Evolutionary conservation across 257 asterid species (phyloP).

Genomic region (Dorcoceras hygrometricum): DNA sequence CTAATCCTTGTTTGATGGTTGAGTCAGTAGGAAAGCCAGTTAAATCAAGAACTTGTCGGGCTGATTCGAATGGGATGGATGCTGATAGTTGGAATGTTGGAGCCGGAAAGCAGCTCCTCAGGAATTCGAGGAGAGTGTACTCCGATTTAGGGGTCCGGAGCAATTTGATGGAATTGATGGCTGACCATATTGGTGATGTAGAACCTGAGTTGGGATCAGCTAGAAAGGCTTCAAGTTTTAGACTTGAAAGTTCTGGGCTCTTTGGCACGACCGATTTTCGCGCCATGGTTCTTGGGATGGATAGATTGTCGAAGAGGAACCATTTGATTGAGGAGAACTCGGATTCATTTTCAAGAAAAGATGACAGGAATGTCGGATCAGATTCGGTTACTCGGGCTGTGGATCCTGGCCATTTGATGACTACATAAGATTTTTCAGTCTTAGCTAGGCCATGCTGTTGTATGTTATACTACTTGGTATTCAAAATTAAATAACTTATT

Average conservation of each 20-base stretch:
- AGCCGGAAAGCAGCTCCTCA: constrained; percentile 35
- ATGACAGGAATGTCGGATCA: constrained; percentile 21
- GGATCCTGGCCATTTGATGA: constrained; percentile 19
- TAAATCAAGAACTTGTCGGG: constrained; percentile 24
- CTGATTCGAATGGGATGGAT: constrained; percentile 24
- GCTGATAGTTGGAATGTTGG: constrained; percentile 28
- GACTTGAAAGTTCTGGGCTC: constrained; percentile 42
- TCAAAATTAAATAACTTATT: constrained; percentile 14
- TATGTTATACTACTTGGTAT: constrained; percentile 25
- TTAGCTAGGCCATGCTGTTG: constrained; percentile 22
- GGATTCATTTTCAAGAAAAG: background rate
- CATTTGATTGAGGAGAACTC: constrained; percentile 33
- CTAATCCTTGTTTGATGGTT: constrained; percentile 80
- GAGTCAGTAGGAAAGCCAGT: constrained; percentile 65
- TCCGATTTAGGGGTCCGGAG: constrained; percentile 42
- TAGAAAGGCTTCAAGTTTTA: constrained; percentile 41
- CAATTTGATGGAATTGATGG: constrained; percentile 84
- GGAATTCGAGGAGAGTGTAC: constrained; percentile 48
- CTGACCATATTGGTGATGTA: constrained; percentile 35
- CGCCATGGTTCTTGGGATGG: constrained; percentile 31
- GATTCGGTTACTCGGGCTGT: constrained; percentile 23
- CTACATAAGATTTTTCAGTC: constrained; percentile 10
- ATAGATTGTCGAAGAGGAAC: constrained; percentile 32
- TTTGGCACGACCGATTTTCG: constrained; percentile 26
- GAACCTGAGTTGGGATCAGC: constrained; percentile 25